Evolutionary conservation across 2,329 filamentous ascomycete species (phyloP).

Genomic region (Dactylellina parvicollis): DNA sequence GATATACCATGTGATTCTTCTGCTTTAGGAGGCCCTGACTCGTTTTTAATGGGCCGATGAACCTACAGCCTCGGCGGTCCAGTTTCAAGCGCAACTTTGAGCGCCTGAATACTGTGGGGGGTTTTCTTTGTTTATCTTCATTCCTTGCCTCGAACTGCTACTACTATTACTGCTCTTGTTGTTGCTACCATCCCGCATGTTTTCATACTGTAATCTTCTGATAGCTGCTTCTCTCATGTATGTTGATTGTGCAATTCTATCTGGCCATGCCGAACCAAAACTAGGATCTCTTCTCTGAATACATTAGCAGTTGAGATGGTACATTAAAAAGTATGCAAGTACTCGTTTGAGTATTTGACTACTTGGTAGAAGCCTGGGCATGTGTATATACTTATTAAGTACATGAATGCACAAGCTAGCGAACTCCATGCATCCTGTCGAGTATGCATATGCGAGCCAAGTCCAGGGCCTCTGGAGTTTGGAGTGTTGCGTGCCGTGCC

Average conservation of each 20-base stretch:
- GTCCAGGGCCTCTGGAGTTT: not conserved
- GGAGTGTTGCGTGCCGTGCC: constrained; percentile 2
- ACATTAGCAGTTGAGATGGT: no score
- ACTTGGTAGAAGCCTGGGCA: no score
- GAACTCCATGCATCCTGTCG: no score
- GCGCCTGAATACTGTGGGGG: not conserved
- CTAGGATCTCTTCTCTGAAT: no score
- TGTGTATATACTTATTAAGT: no score
- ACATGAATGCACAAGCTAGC: no score
- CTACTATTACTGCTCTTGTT: not conserved
- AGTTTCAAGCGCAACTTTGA: not conserved
- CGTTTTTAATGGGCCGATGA: not conserved
- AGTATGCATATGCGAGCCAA: no score
- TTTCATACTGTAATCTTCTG: not conserved
- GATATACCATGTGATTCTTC: not conserved
- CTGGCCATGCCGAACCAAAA: no score
- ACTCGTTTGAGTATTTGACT: no score
- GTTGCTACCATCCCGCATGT: not conserved
- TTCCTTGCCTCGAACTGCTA: not conserved
- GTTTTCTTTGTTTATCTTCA: not conserved
- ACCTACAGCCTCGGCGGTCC: not conserved
- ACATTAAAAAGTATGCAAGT: no score
- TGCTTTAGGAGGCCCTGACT: not conserved
- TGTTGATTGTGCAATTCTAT: not conserved
- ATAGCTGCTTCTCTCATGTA: not conserved